Conservation (phyloP, 1,139 yeast species). For the Kodamaea arcana region DNA sequence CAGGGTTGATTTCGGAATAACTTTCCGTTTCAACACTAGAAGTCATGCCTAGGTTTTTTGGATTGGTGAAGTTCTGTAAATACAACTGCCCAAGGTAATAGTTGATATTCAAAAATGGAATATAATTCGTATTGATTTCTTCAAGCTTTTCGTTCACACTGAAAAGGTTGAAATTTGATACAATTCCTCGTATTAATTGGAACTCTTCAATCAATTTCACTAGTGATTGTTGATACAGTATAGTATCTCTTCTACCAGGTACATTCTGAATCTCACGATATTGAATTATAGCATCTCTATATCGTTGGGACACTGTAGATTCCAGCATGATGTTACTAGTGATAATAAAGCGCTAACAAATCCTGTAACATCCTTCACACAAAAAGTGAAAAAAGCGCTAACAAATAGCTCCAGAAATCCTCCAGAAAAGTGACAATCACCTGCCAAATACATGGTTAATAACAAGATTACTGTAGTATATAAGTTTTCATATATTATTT, state of each 20-base stretch:
- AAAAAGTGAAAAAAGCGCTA: too few species aligned
- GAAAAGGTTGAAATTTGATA: slow-evolving; percentile 36
- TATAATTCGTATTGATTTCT: slow-evolving; percentile 53
- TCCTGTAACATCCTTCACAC: too few species aligned
- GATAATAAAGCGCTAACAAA: too few species aligned
- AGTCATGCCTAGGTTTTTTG: slow-evolving; percentile 3
- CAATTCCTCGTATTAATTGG: slow-evolving; percentile 22
- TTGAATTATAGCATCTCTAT: slow-evolving; percentile 11
- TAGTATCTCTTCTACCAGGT: slow-evolving; percentile 24
- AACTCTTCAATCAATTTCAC: slow-evolving; percentile 24
- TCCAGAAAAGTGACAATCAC: too few species aligned
- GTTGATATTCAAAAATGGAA: slow-evolving; percentile 51
- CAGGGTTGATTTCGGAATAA: slow-evolving; percentile 13
- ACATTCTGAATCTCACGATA: slow-evolving; percentile 8
- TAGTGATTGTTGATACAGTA: slow-evolving; percentile 22
- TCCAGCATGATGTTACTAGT: slow-evolving; percentile 5
- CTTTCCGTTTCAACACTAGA: slow-evolving; percentile 6
- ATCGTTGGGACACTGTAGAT: slow-evolving; percentile 14
- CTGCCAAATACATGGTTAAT: too few species aligned
- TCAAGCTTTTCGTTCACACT: slow-evolving; percentile 58
- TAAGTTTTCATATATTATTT: too few species aligned
- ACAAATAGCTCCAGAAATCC: too few species aligned
- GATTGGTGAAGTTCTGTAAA: slow-evolving; percentile 6
- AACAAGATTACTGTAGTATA: too few species aligned
- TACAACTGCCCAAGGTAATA: slow-evolving; percentile 47